Evolutionary conservation across 2,329 filamentous ascomycete genomes (phyloP).

Genomic region (Proliferodiscus dingleyae): DNA sequence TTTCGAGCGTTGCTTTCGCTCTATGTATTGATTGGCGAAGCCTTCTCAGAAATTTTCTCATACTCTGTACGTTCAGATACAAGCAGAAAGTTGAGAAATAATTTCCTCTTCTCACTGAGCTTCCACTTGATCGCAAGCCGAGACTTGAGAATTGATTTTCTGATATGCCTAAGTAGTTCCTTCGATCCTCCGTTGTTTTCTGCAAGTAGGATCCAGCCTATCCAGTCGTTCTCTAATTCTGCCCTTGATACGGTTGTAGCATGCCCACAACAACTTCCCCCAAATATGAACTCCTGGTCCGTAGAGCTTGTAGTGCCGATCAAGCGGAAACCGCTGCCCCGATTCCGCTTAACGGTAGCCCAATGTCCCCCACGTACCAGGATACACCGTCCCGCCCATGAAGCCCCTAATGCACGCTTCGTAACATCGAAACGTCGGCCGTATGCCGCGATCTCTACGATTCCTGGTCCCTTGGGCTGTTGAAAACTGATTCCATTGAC

Average conservation of each 20-base stretch:
- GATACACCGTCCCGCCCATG: not conserved
- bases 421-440: not conserved
- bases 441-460: not conserved
- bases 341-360: not conserved
- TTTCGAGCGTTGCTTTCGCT: no score
- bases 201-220: constrained; percentile 1
- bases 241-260: not conserved
- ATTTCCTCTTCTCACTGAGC: no score
- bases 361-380: not conserved
- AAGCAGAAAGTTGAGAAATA: no score
- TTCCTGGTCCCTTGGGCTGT: not conserved
- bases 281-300: not conserved
- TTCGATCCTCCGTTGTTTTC: not conserved
- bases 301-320: not conserved
- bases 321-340: not conserved
- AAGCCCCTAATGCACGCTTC: not conserved
- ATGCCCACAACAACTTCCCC: not conserved
- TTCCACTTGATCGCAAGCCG: no score
- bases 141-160: no score
- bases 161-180: no score
- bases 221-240: not conserved
- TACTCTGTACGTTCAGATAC: no score
- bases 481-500: not conserved
- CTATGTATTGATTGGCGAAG: no score
- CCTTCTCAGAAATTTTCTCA: no score